Evolutionary conservation across 306 rosid genomes (phyloP).

Genomic region (Arachis hypogaea): DNA sequence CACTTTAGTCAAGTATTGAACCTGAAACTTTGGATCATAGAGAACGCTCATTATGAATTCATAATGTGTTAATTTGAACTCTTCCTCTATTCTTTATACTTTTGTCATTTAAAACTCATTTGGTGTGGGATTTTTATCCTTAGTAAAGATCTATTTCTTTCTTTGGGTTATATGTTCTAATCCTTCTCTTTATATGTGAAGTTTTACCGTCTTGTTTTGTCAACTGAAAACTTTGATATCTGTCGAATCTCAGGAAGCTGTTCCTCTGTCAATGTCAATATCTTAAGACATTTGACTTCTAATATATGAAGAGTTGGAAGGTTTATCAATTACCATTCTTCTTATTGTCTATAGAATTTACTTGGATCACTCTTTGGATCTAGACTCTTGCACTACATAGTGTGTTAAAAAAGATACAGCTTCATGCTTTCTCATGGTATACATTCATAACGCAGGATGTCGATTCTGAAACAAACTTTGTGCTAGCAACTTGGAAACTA

Average conservation of each 20-base stretch:
- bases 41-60: neutral
- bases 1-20: neutral
- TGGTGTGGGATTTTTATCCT: neutral
- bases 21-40: neutral
- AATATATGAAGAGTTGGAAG: too few species aligned
- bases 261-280: constrained; percentile 5
- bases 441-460: constrained; percentile 53
- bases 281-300: neutral
- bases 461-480: constrained; percentile 52
- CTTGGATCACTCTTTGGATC: constrained; percentile 26
- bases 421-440: constrained; percentile 31
- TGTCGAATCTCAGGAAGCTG: neutral
- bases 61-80: neutral
- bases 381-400: constrained; percentile 21
- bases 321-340: too few species aligned
- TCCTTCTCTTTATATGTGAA: constrained; percentile 8
- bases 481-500: constrained; percentile 80
- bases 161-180: neutral
- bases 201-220: constrained; percentile 5
- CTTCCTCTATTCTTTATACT: neutral
- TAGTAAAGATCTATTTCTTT: neutral
- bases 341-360: neutral
- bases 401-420: neutral
- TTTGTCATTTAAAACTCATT: neutral
- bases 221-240: constrained; percentile 5